Conservation (phyloP, 345 rosid genomes). For the Brassica carinata region DNA sequence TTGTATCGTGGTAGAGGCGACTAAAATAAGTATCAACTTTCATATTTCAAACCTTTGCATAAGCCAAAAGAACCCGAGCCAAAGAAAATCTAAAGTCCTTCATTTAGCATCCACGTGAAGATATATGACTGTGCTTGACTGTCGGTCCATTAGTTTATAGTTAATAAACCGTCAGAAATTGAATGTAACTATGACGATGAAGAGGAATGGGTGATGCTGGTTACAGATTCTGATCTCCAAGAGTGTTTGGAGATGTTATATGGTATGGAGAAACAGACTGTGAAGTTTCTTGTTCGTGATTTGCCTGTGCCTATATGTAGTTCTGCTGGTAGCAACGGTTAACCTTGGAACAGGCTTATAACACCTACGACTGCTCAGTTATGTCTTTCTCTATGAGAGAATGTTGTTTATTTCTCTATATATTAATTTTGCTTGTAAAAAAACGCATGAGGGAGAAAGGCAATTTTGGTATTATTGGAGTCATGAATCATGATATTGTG, state of each 20-base stretch:
- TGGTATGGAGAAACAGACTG: slow-evolving; percentile 47
- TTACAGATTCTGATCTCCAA: slow-evolving; percentile 74
- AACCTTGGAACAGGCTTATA: slow-evolving; percentile 46
- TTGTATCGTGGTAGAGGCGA: neutral
- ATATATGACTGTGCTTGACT: neutral
- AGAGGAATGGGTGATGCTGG: slow-evolving; percentile 90
- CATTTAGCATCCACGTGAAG: neutral
- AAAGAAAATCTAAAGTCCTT: neutral
- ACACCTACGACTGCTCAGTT: neutral
- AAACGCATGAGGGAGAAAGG: slow-evolving; percentile 13
- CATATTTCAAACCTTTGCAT: neutral
- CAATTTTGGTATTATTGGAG: slow-evolving; percentile 29
- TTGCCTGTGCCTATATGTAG: slow-evolving; percentile 55
- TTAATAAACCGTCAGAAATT: neutral
- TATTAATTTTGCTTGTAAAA: slow-evolving; percentile 16
- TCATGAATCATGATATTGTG: neutral
- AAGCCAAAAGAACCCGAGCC: neutral
- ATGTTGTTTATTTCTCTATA: slow-evolving; percentile 39
- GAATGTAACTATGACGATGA: slow-evolving; percentile 71
- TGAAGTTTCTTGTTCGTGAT: slow-evolving; percentile 78
- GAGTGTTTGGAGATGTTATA: slow-evolving; percentile 81
- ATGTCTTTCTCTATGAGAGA: slow-evolving; percentile 55
- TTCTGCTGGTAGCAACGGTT: slow-evolving; percentile 66
- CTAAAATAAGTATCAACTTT: neutral
- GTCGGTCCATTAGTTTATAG: neutral